Conservation (phyloP, 164 flowering plant genomes). For the Liriodendron chinense region DNA sequence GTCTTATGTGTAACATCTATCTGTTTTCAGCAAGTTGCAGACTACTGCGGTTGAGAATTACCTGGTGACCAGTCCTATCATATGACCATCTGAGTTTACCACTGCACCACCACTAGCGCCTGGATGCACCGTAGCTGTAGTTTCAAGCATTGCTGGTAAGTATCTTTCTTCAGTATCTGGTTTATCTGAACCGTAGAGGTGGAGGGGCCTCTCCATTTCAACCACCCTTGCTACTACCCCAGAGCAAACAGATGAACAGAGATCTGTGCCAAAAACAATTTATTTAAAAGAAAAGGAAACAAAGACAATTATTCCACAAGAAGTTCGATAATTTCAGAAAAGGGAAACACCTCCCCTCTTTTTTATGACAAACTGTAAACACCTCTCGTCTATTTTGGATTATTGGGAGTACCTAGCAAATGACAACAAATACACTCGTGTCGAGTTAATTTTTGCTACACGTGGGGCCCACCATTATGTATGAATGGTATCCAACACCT, state of each 20-base stretch:
- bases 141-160: constrained; percentile 84
- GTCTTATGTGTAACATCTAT: no score
- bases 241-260: constrained; percentile 61
- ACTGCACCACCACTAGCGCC: constrained; percentile 98
- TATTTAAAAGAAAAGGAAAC: background rate
- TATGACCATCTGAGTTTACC: constrained; percentile 68
- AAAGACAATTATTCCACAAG: background rate
- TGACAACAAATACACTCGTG: no score
- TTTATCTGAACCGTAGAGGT: constrained; percentile 20
- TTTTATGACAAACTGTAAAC: no score
- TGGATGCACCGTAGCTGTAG: constrained; percentile 95
- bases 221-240: constrained; percentile 85
- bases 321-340: background rate
- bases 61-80: constrained; percentile 98
- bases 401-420: no score
- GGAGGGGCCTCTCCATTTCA: constrained; percentile 37
- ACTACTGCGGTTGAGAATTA: constrained; percentile 19
- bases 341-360: background rate
- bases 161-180: constrained; percentile 17
- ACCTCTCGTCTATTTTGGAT: no score
- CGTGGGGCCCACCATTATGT: no score
- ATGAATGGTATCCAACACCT: no score
- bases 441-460: no score
- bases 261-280: constrained; percentile 34
- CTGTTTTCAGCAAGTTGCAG: no score